Base-by-base conservation (phyloP, 805 yeast species). In the Cyberlindnera samutprakarnensis region DNA sequence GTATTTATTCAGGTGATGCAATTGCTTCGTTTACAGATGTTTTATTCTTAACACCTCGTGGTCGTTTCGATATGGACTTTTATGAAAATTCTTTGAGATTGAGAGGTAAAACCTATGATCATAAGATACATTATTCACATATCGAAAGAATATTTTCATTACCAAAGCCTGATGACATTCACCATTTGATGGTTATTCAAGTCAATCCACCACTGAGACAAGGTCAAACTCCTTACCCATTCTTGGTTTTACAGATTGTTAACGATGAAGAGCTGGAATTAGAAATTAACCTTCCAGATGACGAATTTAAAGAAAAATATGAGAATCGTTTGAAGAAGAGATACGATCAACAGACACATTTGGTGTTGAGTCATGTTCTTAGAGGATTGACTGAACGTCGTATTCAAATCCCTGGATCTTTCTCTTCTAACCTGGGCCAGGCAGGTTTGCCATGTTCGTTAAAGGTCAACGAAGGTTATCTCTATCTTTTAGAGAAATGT, bases 141-240 rank as follows among this genome's bases (percentile, higher is more conserved):
- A 78, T 92, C 40, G 95, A 87, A 58, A 72, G 96, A 50, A 76
- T 92, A 23, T 90, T 92, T 47, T 76, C 94, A 11, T 68, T 92
- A 44, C 98, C 99, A 17, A 87, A 86, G 53, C 87, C 95, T 1
- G 98, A 92, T 57, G 96, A 87, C 40, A 67, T 82, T 26, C 94
- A 90, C 54, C 94, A 90, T 55, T 64, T 88, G 43, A 67, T 92
- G 53, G 79, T 92, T 6, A 63, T 90, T 38, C 96, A 94, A 51
- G 81, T 92, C 28, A 96, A 90, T 46, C 98, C 98, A 17, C 98
- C 99, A 2, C 66, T 92, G 43, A 78, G 97, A 56, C 99, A 92
- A 62, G 99, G 99, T 35, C 97, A 92, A 62, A 92, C 98, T 0
- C 75, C 95, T 38, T 90, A 92, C 51, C 94, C 96, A 25, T 92